Percentiles rank a stretch among this genome's conserved stretches.
These are phyloP conservation scores for Apiotrichum brassicae DNA, from an alignment of 1,284 basidiomycete species.

Conservation along the genomic window DNA sequence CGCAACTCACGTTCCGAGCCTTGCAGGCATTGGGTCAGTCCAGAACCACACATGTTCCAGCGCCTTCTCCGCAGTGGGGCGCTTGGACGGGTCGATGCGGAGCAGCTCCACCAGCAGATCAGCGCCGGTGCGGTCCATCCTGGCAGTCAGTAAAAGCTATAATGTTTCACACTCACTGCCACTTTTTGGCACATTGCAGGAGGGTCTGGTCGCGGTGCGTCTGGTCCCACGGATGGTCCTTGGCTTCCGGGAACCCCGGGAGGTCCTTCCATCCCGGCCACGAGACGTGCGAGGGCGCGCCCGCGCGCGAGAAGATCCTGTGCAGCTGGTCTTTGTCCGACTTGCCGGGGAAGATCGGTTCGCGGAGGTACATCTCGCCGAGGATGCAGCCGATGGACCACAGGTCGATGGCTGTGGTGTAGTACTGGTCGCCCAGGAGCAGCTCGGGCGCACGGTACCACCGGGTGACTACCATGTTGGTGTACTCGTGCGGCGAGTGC, in stretches of 20 bases:
- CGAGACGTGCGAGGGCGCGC: conserved; percentile 65
- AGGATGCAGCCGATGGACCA: conserved; percentile 97
- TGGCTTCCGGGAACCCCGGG: conserved; percentile 68
- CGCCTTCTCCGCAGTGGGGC: conserved; percentile 51
- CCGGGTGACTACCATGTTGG: conserved; percentile 96
- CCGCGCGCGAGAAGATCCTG: conserved; percentile 83
- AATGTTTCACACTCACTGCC: conserved; percentile 25
- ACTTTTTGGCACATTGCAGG: conserved; percentile 21
- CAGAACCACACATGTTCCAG: conserved; percentile 56
- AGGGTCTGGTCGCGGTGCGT: conserved; percentile 23
- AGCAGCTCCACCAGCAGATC: conserved; percentile 50
- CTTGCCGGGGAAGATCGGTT: conserved; percentile 80
- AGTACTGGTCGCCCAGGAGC: conserved; percentile 77
- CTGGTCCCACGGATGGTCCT: conserved; percentile 36
- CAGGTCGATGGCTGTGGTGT: conserved; percentile 91
- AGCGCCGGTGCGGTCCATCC: conserved; percentile 36
- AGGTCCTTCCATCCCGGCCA: conserved; percentile 74
- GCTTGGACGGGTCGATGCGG: conserved; percentile 51
- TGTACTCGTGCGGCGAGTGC: conserved; percentile 60
- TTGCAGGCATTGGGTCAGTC: conserved; percentile 76
- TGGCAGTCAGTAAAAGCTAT: conserved; percentile 4
- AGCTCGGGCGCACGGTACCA: conserved; percentile 98
- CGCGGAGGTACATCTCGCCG: conserved; percentile 87
- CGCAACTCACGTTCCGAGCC: conserved; percentile 60
- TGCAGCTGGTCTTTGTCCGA: conserved; percentile 86